These are phyloP conservation scores for Saccharomyces uvarum DNA, from an alignment of 1,139 yeast genomes.

Conservation along the genomic window DNA sequence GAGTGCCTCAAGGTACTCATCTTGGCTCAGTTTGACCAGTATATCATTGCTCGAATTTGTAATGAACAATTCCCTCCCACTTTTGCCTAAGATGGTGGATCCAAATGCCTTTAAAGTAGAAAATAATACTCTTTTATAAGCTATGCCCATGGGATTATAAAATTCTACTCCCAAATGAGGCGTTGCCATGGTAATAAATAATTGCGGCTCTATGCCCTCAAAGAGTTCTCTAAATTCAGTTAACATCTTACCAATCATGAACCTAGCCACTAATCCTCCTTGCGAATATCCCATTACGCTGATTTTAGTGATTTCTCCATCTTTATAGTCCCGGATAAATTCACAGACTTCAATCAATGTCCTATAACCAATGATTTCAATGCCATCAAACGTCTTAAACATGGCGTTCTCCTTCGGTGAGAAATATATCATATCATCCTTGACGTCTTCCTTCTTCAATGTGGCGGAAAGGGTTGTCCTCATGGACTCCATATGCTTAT, in stretches of 20 bases:
- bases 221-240: slow-evolving; percentile 42
- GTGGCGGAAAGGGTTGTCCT: slow-evolving; percentile 44
- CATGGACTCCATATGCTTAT: slow-evolving; percentile 60
- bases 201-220: slow-evolving; percentile 50
- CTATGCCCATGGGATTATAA: slow-evolving; percentile 23
- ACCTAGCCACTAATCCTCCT: slow-evolving; percentile 52
- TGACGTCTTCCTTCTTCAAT: slow-evolving; percentile 30
- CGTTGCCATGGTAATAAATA: slow-evolving; percentile 78
- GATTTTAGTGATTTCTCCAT: slow-evolving; percentile 35
- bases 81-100: slow-evolving; percentile 54
- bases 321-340: slow-evolving; percentile 36
- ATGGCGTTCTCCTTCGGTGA: slow-evolving; percentile 65
- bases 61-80: slow-evolving; percentile 69
- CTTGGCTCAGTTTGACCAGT: slow-evolving; percentile 46
- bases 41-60: slow-evolving; percentile 38
- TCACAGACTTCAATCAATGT: slow-evolving; percentile 58
- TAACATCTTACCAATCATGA: slow-evolving; percentile 53
- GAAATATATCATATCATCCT: slow-evolving; percentile 46
- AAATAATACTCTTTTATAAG: slow-evolving; percentile 35
- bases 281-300: slow-evolving; percentile 48
- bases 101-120: slow-evolving; percentile 52
- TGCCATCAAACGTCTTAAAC: slow-evolving; percentile 81
- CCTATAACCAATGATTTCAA: slow-evolving; percentile 61
- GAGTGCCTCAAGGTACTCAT: slow-evolving; percentile 49
- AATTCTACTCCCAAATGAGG: slow-evolving; percentile 76